Evolutionary conservation across 495 filamentous ascomycete species (phyloP).

Genomic region (Trichoderma asperelloides): DNA sequence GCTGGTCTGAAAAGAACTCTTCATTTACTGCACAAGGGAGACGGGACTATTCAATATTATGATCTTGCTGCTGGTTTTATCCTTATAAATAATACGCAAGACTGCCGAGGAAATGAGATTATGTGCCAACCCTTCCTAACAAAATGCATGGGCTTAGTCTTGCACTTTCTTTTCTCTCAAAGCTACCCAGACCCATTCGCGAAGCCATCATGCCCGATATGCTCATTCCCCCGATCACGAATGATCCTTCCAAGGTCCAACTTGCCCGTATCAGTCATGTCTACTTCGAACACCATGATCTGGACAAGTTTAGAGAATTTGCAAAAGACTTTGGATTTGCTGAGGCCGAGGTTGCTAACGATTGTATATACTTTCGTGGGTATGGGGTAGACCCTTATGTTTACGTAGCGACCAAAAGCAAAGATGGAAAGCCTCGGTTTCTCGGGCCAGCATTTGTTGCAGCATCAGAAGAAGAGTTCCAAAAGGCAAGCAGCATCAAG

Average conservation of each 20-base stretch:
- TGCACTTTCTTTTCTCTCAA: background rate
- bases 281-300: conserved; percentile 30
- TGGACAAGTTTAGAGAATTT: conserved; percentile 27
- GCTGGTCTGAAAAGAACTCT: too few relatives aligned
- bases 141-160: too few relatives aligned
- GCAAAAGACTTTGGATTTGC: conserved; percentile 37
- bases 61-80: too few relatives aligned
- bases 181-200: background rate
- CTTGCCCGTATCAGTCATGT: conserved; percentile 33
- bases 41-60: too few relatives aligned
- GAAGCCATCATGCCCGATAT: conserved; percentile 13
- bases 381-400: conserved; percentile 39
- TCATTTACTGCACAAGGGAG: too few relatives aligned
- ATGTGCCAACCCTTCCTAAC: too few relatives aligned
- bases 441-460: conserved; percentile 31
- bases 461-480: conserved; percentile 34
- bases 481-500: conserved; percentile 20
- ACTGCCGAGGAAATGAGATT: too few relatives aligned
- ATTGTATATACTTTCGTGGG: conserved; percentile 34
- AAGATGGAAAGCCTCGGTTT: conserved; percentile 18
- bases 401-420: conserved; percentile 25
- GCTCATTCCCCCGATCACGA: conserved; percentile 13
- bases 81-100: too few relatives aligned
- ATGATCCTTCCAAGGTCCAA: conserved; percentile 22
- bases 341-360: conserved; percentile 20